Base-by-base conservation (phyloP, 805 yeast species). In the Clavispora carvajalis region DNA sequence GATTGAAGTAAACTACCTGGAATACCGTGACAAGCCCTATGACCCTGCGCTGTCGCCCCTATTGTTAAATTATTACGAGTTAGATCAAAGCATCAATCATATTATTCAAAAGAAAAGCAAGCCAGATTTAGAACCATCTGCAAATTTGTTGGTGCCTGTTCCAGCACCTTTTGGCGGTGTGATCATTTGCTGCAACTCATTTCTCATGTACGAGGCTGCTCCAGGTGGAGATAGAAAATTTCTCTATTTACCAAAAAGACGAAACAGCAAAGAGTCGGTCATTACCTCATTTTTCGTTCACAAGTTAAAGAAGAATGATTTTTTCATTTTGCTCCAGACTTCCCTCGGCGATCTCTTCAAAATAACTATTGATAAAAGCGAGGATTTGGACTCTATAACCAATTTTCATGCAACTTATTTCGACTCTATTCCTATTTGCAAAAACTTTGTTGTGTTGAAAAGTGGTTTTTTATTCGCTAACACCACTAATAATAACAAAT, bases 21-120 rank as follows among this genome's bases (percentile, higher is more conserved):
- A 62, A 1, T 55, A 52, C 37, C 63, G 63, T 23, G 55, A 51
- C 16, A 31, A 34, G 15, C 16, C 34, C 4, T 33, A 42, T 39
- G 45, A 55, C 45, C 30, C 46, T 5, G 44, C 41, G 6, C 11
- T 30, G 4, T 44, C 54, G 8, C 45, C 47, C 1, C 36, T 60
- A 37, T 48, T 54, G 22, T 64, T 91, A 38, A 74, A 77, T 3
- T 84, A 77, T 56, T 91, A 91, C 62, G 91, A 87, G 53, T 63
- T 90, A 19, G 97, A 93, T 58, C 71, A 86, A 30, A 96, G 97
- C 1, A 65, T 91, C 35, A 90, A 90, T 54, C 85, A 83, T 55
- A 75, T 90, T 2, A 69, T 84, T 1, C 74, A 73, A 41, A 71
- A 70, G 22, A 49, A 46, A 24, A 37, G 49, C 26, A 25, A 55